phyloP scores from a whole-genome alignment of 2,329 filamentous ascomycete species.

The Ascochyta rabiei region DNA sequence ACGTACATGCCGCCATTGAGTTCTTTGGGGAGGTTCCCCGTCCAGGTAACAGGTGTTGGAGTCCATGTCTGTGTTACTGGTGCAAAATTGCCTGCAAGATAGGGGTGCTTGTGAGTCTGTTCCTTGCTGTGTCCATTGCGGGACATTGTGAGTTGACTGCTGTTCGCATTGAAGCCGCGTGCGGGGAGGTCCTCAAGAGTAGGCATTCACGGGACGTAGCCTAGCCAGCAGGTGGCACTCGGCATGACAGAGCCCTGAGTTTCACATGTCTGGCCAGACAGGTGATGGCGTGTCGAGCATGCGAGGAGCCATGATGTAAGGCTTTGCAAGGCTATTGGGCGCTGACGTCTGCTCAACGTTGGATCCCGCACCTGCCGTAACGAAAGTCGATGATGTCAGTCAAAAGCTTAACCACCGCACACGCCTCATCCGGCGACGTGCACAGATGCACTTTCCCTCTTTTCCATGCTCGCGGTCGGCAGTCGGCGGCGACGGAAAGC shows the following conservation, averaged over 20 bases:
- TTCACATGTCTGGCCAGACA: constrained; percentile 15
- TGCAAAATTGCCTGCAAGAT: constrained; percentile 72
- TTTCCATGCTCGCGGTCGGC: constrained; percentile 4
- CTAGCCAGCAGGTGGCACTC: constrained; percentile 3
- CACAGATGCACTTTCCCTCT: background rate
- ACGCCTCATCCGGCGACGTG: constrained; percentile 18
- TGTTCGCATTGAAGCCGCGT: constrained; percentile 20
- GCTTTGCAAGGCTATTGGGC: constrained; percentile 1
- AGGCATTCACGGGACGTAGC: background rate
- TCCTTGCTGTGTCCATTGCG: constrained; percentile 24
- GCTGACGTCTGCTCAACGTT: constrained; percentile 2
- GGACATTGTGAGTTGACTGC: constrained; percentile 30
- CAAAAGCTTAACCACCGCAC: constrained; percentile 24
- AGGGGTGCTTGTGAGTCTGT: constrained; percentile 51
- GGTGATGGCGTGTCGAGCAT: constrained; percentile 6
- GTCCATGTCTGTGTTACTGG: constrained; percentile 63
- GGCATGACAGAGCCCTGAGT: constrained; percentile 7
- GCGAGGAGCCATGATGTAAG: constrained; percentile 11
- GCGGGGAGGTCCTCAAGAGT: background rate
- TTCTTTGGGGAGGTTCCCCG: constrained; percentile 67
- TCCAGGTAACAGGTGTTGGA: constrained; percentile 63
- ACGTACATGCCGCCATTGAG: constrained; percentile 73
- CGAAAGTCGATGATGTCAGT: constrained; percentile 38
- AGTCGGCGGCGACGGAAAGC: constrained; percentile 5
- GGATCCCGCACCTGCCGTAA: background rate